phyloP scores from a whole-genome alignment of 2,329 filamentous ascomycete species.

The Colletotrichum sp. region DNA sequence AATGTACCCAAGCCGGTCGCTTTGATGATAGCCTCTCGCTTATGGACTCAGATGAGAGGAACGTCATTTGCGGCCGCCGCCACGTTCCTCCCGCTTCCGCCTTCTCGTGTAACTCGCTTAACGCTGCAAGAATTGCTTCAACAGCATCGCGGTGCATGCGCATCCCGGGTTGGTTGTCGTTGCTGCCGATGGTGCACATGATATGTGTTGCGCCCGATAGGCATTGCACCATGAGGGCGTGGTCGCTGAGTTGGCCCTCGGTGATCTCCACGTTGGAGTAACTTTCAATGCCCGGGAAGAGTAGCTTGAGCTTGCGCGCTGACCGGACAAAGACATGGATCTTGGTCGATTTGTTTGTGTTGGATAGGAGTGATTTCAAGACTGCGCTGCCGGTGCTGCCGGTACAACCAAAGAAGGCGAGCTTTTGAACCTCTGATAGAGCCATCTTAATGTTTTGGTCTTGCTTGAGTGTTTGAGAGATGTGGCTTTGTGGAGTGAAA shows the following conservation, averaged over 20 bases:
- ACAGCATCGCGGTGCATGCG: not conserved
- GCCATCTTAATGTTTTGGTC: not conserved
- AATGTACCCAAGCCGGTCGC: not conserved
- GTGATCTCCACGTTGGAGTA: not conserved
- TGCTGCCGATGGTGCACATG: not conserved
- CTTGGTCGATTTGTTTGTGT: not conserved
- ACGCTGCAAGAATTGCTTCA: not conserved
- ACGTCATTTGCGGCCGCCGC: not conserved
- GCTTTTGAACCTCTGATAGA: not conserved
- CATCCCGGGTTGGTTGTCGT: not conserved
- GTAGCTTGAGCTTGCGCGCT: not conserved
- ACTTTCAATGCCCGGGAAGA: not conserved
- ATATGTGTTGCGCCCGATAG: not conserved
- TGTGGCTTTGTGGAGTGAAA: not conserved
- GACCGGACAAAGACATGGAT: not conserved
- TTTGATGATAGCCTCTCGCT: not conserved
- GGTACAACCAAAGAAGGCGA: not conserved
- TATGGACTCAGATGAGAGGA: not conserved
- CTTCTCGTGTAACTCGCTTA: not conserved
- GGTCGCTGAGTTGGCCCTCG: not conserved
- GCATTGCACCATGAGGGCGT: not conserved
- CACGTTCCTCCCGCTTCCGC: not conserved
- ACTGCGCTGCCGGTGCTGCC: not conserved
- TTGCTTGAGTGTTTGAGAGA: fast-evolving
- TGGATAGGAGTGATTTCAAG: not conserved